Conservation (phyloP, 2,329 filamentous ascomycete species). For the Aspergillus eucalypticola region DNA sequence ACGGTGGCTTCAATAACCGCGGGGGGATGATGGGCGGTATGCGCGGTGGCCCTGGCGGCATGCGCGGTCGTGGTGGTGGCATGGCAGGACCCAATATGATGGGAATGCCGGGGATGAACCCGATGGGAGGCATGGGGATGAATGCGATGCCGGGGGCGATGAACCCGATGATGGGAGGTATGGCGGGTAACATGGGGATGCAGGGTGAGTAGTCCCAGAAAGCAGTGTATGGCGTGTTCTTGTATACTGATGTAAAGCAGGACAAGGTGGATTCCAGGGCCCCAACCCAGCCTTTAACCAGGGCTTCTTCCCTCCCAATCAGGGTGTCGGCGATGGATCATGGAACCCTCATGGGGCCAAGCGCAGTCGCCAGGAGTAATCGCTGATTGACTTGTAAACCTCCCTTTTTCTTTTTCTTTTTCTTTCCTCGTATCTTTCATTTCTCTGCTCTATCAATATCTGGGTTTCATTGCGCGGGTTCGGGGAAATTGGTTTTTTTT, state of each 20-base stretch:
- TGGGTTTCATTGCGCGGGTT: conserved; percentile 12
- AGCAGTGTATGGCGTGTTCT: neutral
- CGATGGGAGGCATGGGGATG: conserved; percentile 56
- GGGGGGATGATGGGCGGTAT: conserved; percentile 58
- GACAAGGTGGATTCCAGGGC: conserved; percentile 63
- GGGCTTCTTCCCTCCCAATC: conserved; percentile 65
- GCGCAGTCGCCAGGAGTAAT: conserved; percentile 71
- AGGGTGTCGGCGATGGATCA: conserved; percentile 58
- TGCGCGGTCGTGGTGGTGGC: conserved; percentile 59
- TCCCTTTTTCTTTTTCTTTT: neutral
- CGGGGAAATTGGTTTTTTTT: conserved; percentile 21
- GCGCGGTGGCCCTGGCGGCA: conserved; percentile 57
- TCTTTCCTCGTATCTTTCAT: neutral
- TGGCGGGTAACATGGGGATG: conserved; percentile 51
- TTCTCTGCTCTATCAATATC: too few species aligned
- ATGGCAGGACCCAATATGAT: conserved; percentile 60
- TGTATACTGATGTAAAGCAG: conserved; percentile 21
- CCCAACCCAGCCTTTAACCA: conserved; percentile 72
- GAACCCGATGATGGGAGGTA: conserved; percentile 59
- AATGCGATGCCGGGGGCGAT: conserved; percentile 57
- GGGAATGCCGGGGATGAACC: conserved; percentile 55
- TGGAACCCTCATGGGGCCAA: conserved; percentile 84
- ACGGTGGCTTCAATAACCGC: conserved; percentile 50
- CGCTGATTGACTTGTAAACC: conserved; percentile 8
- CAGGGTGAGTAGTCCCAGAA: conserved; percentile 42